phyloP scores from a whole-genome alignment of 768 basidiomycete species.

The Porpolomopsis calyptriformis region DNA sequence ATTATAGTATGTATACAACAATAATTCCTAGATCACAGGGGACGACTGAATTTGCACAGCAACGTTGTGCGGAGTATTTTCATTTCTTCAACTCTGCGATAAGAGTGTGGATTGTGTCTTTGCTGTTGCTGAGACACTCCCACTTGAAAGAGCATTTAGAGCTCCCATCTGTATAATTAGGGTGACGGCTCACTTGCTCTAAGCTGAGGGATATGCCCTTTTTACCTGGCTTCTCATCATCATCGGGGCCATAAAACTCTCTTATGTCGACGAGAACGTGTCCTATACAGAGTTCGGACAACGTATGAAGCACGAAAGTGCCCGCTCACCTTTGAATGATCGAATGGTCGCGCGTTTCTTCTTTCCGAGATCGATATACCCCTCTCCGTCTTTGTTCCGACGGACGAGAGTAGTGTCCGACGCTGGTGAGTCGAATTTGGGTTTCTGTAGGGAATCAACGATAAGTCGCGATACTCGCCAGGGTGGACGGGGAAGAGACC shows the following conservation, averaged over 20 bases:
- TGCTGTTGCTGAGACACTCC: conserved; percentile 39
- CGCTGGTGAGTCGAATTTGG: neutral
- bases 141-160: conserved; percentile 30
- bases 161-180: neutral
- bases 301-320: neutral
- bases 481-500: neutral
- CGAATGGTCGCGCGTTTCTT: conserved; percentile 55
- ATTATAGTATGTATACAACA: no score
- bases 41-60: no score
- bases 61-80: no score
- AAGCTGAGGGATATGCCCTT: conserved; percentile 61
- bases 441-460: neutral
- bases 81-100: conserved; percentile 30
- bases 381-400: conserved; percentile 28
- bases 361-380: conserved; percentile 63
- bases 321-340: conserved; percentile 34
- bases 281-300: neutral
- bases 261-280: conserved; percentile 54
- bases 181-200: conserved; percentile 44
- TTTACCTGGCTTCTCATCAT: conserved; percentile 64
- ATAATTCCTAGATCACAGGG: no score
- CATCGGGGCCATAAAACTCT: conserved; percentile 49
- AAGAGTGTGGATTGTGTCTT: conserved; percentile 40
- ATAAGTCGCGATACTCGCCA: neutral
- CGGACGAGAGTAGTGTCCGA: neutral